These are phyloP conservation scores for Amanita jacksonii DNA, from an alignment of 768 basidiomycete genomes.

Conservation along the genomic window DNA sequence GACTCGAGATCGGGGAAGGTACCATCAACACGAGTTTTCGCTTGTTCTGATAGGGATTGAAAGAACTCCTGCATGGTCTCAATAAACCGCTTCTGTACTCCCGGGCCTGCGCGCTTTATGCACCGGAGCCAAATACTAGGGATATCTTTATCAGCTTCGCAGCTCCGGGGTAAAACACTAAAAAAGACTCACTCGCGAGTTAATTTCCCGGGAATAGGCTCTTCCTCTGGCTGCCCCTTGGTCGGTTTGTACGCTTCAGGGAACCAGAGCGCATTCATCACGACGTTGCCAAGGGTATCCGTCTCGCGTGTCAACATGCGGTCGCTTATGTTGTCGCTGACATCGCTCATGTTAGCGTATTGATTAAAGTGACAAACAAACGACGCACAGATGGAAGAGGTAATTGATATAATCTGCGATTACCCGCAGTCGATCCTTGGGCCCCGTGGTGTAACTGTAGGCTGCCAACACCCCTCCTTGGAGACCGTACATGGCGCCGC, in stretches of 20 bases:
- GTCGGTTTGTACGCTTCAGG: slow-evolving; percentile 43
- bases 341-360: slow-evolving; percentile 11
- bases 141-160: background rate
- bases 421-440: slow-evolving; percentile 49
- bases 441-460: slow-evolving; percentile 48
- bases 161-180: background rate
- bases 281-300: slow-evolving; percentile 45
- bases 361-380: slow-evolving; percentile 8
- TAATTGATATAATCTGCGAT: slow-evolving; percentile 63
- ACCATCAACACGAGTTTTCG: slow-evolving; percentile 42
- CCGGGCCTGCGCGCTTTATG: slow-evolving; percentile 43
- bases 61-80: slow-evolving; percentile 63
- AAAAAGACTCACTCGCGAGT: slow-evolving; percentile 51
- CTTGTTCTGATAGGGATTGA: slow-evolving; percentile 55
- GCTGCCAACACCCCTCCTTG: slow-evolving; percentile 62
- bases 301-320: slow-evolving; percentile 64
- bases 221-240: slow-evolving; percentile 29
- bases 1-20: slow-evolving; percentile 61
- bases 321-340: slow-evolving; percentile 66
- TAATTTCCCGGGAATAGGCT: slow-evolving; percentile 49
- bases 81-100: slow-evolving; percentile 58
- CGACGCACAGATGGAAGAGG: slow-evolving; percentile 42
- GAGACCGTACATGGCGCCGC: slow-evolving; percentile 42
- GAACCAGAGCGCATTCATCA: slow-evolving; percentile 64
- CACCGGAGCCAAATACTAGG: slow-evolving; percentile 62